phyloP scores from a whole-genome alignment of 495 filamentous ascomycete genomes.

The Aspergillus kassunensis region DNA sequence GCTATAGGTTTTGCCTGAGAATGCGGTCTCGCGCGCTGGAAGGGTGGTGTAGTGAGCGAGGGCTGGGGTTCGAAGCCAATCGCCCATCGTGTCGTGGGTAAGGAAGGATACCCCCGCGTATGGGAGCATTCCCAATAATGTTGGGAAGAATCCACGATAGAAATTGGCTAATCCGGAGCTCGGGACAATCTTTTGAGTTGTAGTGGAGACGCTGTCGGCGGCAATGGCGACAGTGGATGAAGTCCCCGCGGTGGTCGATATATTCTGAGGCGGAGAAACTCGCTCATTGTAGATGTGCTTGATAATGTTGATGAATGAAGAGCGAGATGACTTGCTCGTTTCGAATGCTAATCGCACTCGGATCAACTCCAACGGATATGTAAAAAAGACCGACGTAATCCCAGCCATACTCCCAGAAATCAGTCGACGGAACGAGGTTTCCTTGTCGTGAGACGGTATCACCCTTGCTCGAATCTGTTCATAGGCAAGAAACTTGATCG shows the following conservation, averaged over 20 bases:
- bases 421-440: constrained; percentile 76
- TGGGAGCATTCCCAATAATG: constrained; percentile 87
- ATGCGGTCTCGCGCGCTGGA: constrained; percentile 30
- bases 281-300: constrained; percentile 79
- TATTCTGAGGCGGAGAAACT: constrained; percentile 27
- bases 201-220: constrained; percentile 32
- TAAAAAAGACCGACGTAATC: constrained; percentile 86
- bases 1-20: constrained; percentile 16
- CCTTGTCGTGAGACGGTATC: constrained; percentile 65
- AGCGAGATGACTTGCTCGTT: constrained; percentile 64
- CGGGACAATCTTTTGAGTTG: constrained; percentile 46
- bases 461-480: constrained; percentile 82
- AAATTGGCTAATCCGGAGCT: constrained; percentile 78
- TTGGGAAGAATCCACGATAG: constrained; percentile 89
- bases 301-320: constrained; percentile 67
- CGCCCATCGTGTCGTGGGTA: constrained; percentile 83
- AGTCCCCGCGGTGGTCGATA: constrained; percentile 6
- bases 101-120: constrained; percentile 98
- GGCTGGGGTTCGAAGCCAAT: constrained; percentile 65
- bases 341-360: constrained; percentile 92
- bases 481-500: constrained; percentile 96
- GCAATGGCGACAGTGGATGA: constrained; percentile 26
- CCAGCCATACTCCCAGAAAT: constrained; percentile 78
- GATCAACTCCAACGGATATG: constrained; percentile 90
- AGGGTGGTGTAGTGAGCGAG: constrained; percentile 67